Percentiles rank a stretch among this genome's conserved stretches.
These are phyloP conservation scores for Dryas drummondii DNA, from an alignment of 306 rosid genomes.

Conservation along the genomic window DNA sequence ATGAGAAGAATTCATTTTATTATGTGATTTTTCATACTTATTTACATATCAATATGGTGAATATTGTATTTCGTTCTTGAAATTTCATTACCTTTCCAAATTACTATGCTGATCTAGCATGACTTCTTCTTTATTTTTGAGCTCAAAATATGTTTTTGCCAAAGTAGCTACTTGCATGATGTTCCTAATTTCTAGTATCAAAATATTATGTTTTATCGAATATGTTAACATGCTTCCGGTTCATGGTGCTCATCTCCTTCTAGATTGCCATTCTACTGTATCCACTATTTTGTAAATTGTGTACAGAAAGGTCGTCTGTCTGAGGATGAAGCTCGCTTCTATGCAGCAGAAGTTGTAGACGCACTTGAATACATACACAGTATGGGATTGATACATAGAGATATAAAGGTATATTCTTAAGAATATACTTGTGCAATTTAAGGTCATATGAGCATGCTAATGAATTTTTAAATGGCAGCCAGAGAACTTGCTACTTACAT, in stretches of 20 bases:
- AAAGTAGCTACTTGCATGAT: not conserved
- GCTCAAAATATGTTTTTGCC: conserved; percentile 2
- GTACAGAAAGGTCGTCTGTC: conserved; percentile 85
- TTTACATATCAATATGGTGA: not conserved
- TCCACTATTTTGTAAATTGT: conserved; percentile 28
- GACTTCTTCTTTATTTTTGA: not conserved
- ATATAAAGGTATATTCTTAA: conserved; percentile 71
- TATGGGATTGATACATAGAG: conserved; percentile 97
- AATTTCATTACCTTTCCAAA: not conserved
- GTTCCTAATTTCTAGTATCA: not conserved
- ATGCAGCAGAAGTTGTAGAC: conserved; percentile 96
- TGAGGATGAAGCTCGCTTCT: conserved; percentile 87
- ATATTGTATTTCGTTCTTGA: not conserved
- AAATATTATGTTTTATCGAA: not conserved
- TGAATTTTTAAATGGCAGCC: conserved; percentile 65
- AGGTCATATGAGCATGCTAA: conserved; percentile 20
- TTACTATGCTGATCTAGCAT: not conserved
- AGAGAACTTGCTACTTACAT: conserved; percentile 89
- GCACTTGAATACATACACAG: conserved; percentile 95
- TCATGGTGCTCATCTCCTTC: conserved; percentile 4
- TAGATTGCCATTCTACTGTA: conserved; percentile 24
- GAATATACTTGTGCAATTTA: conserved; percentile 27
- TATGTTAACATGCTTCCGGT: conserved; percentile 3
- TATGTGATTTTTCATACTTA: not conserved
- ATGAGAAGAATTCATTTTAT: not conserved